These are phyloP conservation scores for Mucor lusitanicus DNA, from an alignment of 371 early-diverging fungal genomes.

Conservation along the genomic window DNA sequence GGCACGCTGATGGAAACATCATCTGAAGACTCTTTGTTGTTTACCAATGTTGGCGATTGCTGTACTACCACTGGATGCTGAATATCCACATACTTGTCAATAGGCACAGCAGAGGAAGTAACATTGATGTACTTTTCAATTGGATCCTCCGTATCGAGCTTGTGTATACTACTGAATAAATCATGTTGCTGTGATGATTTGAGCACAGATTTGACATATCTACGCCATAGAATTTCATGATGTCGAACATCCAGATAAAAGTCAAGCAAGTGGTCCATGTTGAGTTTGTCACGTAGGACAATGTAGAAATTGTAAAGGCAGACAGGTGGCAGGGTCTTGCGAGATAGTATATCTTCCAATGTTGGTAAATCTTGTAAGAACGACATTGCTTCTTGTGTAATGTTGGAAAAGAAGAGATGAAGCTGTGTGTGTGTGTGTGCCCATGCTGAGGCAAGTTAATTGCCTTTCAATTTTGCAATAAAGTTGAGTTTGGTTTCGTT, in stretches of 20 bases:
- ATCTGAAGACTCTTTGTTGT: not conserved
- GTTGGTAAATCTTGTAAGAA: conserved; percentile 45
- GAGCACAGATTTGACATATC: conserved; percentile 50
- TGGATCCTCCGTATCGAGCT: conserved; percentile 38
- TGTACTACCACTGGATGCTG: not conserved
- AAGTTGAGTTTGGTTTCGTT: not conserved
- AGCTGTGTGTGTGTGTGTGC: not conserved
- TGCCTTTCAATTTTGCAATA: not conserved
- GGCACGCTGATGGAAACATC: conserved; percentile 2
- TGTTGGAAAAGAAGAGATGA: not conserved
- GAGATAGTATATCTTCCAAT: conserved; percentile 58
- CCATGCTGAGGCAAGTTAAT: not conserved
- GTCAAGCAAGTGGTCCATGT: conserved; percentile 64
- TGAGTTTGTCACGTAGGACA: conserved; percentile 62
- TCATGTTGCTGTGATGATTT: not conserved
- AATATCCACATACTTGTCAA: not conserved
- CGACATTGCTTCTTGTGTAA: not conserved
- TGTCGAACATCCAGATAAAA: conserved; percentile 71
- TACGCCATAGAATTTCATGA: conserved; percentile 62
- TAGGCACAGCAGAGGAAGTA: not conserved
- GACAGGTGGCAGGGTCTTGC: conserved; percentile 68
- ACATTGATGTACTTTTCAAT: conserved; percentile 29
- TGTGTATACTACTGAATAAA: conserved; percentile 26
- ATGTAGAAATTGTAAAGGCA: conserved; percentile 71
- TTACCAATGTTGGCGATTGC: not conserved